A percentile compares a stretch with the other conserved stretches of the same genome.
Evolutionary conservation across 257 asterid genomes (phyloP).

Genomic region (Solanum rostratum): DNA sequence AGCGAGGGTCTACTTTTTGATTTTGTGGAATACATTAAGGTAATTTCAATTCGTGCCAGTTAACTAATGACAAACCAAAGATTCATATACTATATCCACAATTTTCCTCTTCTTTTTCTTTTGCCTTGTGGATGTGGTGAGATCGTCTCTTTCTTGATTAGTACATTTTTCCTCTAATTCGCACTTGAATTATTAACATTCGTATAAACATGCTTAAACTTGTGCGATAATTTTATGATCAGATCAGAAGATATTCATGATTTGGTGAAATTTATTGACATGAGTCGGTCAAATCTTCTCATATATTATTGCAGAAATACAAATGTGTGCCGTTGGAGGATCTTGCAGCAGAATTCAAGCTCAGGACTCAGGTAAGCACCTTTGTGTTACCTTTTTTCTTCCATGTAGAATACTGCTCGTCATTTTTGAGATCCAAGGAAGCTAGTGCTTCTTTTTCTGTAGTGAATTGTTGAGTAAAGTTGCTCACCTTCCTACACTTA

Average conservation of each 20-base stretch:
- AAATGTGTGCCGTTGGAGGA: constrained; percentile 96
- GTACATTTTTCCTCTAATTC: not conserved
- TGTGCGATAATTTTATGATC: not conserved
- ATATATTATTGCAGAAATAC: constrained; percentile 52
- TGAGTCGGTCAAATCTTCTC: not conserved
- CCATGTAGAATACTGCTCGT: not conserved
- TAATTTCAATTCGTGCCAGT: constrained; percentile 5
- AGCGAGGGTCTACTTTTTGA: constrained; percentile 69
- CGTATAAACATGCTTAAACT: not conserved
- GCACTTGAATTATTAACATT: not conserved
- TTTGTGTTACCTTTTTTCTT: not conserved
- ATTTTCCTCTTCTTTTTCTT: not conserved
- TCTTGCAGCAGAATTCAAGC: constrained; percentile 93
- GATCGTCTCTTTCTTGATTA: not conserved
- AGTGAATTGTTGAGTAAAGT: not conserved
- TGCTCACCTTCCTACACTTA: not conserved
- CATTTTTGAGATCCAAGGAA: not conserved
- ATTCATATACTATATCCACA: not conserved
- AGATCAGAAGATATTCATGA: not conserved
- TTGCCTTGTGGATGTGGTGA: not conserved
- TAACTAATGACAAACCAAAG: not conserved
- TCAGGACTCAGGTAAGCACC: constrained; percentile 77
- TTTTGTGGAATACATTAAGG: constrained; percentile 96
- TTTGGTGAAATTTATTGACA: not conserved
- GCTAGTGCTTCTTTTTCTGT: not conserved